Evolutionary conservation across 1,284 basidiomycete genomes (phyloP).

Genomic region (Somion occarium): DNA sequence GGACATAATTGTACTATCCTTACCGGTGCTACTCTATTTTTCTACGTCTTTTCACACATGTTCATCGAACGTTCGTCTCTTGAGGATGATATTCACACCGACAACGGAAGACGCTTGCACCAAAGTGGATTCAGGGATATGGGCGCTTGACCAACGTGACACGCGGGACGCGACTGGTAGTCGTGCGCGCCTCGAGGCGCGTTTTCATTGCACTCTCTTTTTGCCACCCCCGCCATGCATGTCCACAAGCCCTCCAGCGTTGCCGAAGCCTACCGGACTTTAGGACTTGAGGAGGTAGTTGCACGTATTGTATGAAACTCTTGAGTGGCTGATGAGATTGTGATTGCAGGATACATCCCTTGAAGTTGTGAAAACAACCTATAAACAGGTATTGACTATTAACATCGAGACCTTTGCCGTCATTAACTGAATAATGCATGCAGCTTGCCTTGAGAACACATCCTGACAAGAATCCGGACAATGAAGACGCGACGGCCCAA

Average conservation of each 20-base stretch:
- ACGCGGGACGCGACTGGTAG: constrained; percentile 7
- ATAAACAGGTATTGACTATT: constrained; percentile 49
- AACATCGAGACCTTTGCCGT: not conserved
- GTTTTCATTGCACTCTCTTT: constrained; percentile 9
- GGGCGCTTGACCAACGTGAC: not conserved
- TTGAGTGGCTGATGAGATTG: too few relatives aligned
- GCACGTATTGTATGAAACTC: too few relatives aligned
- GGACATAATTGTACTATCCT: too few relatives aligned
- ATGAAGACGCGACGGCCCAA: constrained; percentile 57
- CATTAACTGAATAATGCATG: constrained; percentile 1
- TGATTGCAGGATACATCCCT: constrained; percentile 51
- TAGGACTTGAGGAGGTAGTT: constrained; percentile 56
- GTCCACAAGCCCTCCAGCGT: constrained; percentile 31
- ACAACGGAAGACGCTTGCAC: too few relatives aligned
- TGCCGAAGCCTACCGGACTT: constrained; percentile 46
- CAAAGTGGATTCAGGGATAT: not conserved
- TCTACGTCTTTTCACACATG: too few relatives aligned
- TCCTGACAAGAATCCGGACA: constrained; percentile 68
- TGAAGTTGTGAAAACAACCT: constrained; percentile 59
- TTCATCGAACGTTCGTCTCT: too few relatives aligned
- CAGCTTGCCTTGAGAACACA: constrained; percentile 64
- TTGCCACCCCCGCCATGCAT: constrained; percentile 26
- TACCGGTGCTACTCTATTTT: too few relatives aligned
- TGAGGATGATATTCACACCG: too few relatives aligned
- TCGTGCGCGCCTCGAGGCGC: constrained; percentile 10